A percentile compares a stretch with the other conserved stretches of the same genome.
phyloP scores from a whole-genome alignment of 768 basidiomycete genomes.

The Mycena crocata region DNA sequence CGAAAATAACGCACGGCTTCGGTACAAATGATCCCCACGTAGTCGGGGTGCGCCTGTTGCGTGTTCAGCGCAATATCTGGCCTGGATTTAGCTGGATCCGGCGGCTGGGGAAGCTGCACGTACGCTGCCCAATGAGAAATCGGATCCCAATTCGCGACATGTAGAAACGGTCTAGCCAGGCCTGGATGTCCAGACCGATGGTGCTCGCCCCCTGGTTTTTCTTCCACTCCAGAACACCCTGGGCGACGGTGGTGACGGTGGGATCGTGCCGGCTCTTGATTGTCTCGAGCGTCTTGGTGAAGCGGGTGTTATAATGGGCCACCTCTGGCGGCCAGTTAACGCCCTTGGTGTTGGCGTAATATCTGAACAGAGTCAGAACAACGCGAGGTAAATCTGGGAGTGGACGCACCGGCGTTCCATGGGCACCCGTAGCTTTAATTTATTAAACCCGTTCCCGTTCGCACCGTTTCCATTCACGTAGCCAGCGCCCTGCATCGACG shows the following conservation, averaged over 20 bases:
- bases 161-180: slow-evolving; percentile 97
- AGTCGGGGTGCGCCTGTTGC: slow-evolving; percentile 87
- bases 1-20: too few relatives aligned
- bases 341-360: slow-evolving; percentile 82
- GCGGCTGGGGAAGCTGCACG: slow-evolving; percentile 38
- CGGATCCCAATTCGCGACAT: slow-evolving; percentile 96
- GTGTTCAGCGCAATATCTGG: slow-evolving; percentile 95
- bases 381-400: slow-evolving; percentile 8
- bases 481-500: slow-evolving; percentile 56
- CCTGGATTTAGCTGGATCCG: slow-evolving; percentile 11
- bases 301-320: slow-evolving; percentile 90
- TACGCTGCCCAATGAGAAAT: slow-evolving; percentile 96
- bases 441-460: slow-evolving; percentile 59
- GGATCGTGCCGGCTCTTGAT: slow-evolving; percentile 98
- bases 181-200: slow-evolving; percentile 90
- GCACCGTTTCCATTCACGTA: slow-evolving; percentile 47
- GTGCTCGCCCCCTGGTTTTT: slow-evolving; percentile 71
- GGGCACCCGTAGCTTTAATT: slow-evolving; percentile 80
- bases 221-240: slow-evolving; percentile 98
- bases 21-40: slow-evolving; percentile 98
- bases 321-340: slow-evolving; percentile 92
- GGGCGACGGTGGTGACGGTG: slow-evolving; percentile 96
- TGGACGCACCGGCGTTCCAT: slow-evolving; percentile 80
- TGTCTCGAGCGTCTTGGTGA: slow-evolving; percentile 86
- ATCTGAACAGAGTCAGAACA: slow-evolving; percentile 58